Base-by-base conservation (phyloP, 805 yeast species). In the Lipomyces orientalis region DNA sequence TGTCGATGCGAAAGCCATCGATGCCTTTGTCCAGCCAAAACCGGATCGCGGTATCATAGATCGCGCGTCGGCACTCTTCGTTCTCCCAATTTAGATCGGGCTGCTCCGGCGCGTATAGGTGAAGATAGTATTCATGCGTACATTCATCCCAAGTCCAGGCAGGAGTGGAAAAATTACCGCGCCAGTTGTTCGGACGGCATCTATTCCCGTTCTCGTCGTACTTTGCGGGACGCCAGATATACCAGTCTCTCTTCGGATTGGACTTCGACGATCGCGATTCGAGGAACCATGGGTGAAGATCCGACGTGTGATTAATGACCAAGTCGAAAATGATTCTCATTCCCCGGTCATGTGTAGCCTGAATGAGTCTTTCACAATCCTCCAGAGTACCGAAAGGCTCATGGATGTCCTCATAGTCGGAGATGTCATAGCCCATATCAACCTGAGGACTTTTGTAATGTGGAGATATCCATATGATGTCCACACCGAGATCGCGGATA, bases 61-160 rank as follows among this genome's bases (percentile, higher is more conserved):
- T 68, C 51, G 79, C 79, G 12, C 68, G 71, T n/a, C 80, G 69
- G 43, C 75, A 76, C 73, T 76, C 83, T 64, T 81, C 71, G 73
- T 81, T 85, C 71, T 86, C 88, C 90, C 89, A 86, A 77, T 86
- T 86, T 73, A 86, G 79, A 73, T 86, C 89, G 16, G 89, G 89
- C 76, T 86, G 89, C 37, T 82, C 74, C 60, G 76, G 77, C 14
- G 87, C 87, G 76, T 85, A 86, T 65, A 86, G 78, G 63, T 81
- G 83, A 71, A 86, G 77, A 76, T 86, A 86, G 78, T 85, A 86
- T 76, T 86, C 88, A 58, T 82, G 81, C 22, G 88, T 85, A 1
- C 54, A 39, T 69, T 84, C 87, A 75, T 86, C 88, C 75, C 81
- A 86, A 83, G 78, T 78, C 89, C 89, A 86, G 12, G 88, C 87